Conservation (phyloP, 495 filamentous ascomycete genomes). For the Hyaloscypha variabilis region DNA sequence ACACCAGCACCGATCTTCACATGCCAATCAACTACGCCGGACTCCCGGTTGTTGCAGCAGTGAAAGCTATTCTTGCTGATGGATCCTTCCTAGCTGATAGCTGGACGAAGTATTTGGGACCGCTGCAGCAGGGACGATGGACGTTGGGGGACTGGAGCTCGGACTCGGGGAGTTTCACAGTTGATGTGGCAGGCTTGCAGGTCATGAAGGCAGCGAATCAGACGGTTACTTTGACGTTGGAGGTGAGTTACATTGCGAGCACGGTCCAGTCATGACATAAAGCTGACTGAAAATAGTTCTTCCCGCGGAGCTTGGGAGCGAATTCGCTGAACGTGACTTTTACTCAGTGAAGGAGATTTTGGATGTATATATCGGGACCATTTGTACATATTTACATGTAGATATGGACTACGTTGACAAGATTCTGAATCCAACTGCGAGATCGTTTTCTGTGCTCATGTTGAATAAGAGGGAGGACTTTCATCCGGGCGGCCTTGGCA, state of each 20-base stretch:
- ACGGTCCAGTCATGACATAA: not conserved
- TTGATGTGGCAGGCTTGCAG: not conserved
- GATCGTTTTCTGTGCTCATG: no score
- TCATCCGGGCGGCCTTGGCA: no score
- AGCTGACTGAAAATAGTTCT: conserved; percentile 9
- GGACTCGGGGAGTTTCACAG: conserved; percentile 3
- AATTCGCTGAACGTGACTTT: conserved; percentile 8
- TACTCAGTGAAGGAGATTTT: conserved; percentile 6
- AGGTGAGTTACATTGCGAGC: conserved; percentile 2
- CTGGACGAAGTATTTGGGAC: conserved; percentile 59
- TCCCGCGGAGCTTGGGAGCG: conserved; percentile 10
- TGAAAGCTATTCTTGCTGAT: conserved; percentile 53
- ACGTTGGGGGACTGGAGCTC: conserved; percentile 39
- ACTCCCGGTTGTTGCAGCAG: conserved; percentile 47
- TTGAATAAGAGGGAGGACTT: no score
- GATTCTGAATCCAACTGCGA: no score
- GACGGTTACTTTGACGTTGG: conserved; percentile 22
- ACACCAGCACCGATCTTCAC: conserved; percentile 45
- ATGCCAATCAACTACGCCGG: conserved; percentile 57
- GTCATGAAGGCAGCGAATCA: conserved; percentile 21
- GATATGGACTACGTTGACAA: no score
- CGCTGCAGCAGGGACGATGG: conserved; percentile 50
- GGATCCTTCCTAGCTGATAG: conserved; percentile 55
- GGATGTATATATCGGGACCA: not conserved
- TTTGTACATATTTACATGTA: no score